These are phyloP conservation scores for Aspergillus egyptiacus DNA, from an alignment of 495 filamentous ascomycete genomes.

Conservation along the genomic window DNA sequence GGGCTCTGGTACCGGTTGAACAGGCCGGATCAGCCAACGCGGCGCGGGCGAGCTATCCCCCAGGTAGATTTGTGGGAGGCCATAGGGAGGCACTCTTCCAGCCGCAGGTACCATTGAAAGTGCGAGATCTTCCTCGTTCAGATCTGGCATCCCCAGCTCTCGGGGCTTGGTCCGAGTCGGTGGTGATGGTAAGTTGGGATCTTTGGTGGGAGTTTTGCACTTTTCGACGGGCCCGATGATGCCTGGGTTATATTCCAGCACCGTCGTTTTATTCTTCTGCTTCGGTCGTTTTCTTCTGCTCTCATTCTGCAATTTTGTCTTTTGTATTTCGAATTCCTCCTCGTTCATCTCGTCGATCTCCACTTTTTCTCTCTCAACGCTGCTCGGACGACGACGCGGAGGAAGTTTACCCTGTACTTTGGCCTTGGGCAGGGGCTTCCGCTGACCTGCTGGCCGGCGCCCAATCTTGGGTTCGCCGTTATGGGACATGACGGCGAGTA, in stretches of 20 bases:
- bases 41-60: not conserved
- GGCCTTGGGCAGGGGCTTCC: not conserved
- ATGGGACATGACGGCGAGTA: no score
- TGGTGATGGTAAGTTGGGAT: not conserved
- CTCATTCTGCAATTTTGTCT: no score
- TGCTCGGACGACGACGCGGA: not conserved
- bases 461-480: no score
- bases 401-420: not conserved
- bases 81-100: not conserved
- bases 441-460: no score
- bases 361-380: not conserved
- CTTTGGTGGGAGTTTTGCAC: not conserved
- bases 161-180: not conserved
- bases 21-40: slow-evolving; percentile 5
- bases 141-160: not conserved
- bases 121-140: not conserved
- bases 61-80: not conserved
- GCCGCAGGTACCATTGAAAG: not conserved
- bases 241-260: no score
- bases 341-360: not conserved
- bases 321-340: no score
- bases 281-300: no score
- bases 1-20: not conserved
- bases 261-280: no score
- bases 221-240: not conserved